phyloP scores from a whole-genome alignment of 208 protist species.

The Borovskyia barvae region DNA sequence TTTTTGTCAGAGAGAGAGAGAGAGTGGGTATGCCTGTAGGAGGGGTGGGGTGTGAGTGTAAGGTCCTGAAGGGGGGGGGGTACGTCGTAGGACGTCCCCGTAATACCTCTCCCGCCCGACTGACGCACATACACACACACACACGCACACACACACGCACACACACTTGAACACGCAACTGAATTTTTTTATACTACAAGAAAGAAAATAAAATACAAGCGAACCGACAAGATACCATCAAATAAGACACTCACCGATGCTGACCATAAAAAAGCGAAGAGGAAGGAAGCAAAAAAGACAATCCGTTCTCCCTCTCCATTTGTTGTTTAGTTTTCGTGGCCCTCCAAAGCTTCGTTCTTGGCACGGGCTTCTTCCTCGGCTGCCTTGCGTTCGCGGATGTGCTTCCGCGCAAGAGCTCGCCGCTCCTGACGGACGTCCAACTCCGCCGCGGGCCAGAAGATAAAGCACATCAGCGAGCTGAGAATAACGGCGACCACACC shows the following conservation, averaged over 20 bases:
- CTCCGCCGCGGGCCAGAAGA: constrained; percentile 46
- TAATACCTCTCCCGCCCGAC: too few species aligned
- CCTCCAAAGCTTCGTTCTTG: constrained; percentile 28
- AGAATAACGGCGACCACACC: constrained; percentile 25
- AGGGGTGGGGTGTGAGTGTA: too few species aligned
- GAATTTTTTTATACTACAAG: neutral
- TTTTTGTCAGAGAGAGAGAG: too few species aligned
- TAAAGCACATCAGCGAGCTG: constrained; percentile 40
- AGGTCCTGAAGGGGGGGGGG: too few species aligned
- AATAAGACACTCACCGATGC: too few species aligned
- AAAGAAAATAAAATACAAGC: neutral
- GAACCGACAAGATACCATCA: neutral
- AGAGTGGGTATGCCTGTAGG: too few species aligned
- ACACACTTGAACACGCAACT: neutral
- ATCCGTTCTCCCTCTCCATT: neutral
- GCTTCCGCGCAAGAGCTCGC: constrained; percentile 42
- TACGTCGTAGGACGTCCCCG: too few species aligned
- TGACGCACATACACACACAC: neutral
- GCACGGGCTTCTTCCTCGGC: constrained; percentile 33
- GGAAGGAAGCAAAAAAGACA: neutral
- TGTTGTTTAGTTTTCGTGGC: constrained; percentile 1
- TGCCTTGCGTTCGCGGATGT: constrained; percentile 35
- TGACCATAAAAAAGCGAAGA: neutral
- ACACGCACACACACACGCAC: neutral
- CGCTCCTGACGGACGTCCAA: constrained; percentile 36